Percentiles rank a stretch among this genome's conserved stretches.
Evolutionary conservation across 257 asterid genomes (phyloP).

Genomic region (Nicotiana paniculata): DNA sequence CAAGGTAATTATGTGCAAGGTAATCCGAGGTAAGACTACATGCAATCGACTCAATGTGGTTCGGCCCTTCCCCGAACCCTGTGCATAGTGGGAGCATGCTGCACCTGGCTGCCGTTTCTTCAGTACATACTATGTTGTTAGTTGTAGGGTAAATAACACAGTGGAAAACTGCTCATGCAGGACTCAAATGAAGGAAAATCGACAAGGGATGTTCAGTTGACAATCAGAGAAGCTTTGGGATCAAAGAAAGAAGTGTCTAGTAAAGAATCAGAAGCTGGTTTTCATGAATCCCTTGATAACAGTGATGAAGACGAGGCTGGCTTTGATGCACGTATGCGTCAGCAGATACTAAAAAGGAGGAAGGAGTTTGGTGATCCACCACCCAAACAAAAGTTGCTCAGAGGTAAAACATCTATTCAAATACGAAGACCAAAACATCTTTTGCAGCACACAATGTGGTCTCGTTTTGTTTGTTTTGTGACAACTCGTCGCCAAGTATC

Average conservation of each 20-base stretch:
- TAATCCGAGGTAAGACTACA: neutral
- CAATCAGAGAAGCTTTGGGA: slow-evolving; percentile 76
- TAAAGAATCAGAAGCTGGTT: slow-evolving; percentile 37
- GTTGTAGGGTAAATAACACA: neutral
- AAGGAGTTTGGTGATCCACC: slow-evolving; percentile 63
- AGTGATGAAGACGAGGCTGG: slow-evolving; percentile 76
- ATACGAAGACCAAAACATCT: neutral
- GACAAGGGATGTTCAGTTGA: slow-evolving; percentile 55
- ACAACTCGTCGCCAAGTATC: neutral
- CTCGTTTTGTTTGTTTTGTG: neutral
- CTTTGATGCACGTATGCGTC: slow-evolving; percentile 94
- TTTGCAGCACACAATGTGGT: neutral
- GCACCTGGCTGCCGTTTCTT: neutral
- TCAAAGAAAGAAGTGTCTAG: slow-evolving; percentile 52
- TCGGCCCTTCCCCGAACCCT: neutral
- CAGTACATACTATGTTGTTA: slow-evolving; percentile 4
- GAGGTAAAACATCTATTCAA: slow-evolving; percentile 33
- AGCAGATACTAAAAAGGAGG: slow-evolving; percentile 67
- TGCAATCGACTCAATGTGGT: neutral
- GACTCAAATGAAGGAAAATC: slow-evolving; percentile 45
- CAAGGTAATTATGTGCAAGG: neutral
- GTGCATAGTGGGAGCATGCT: neutral
- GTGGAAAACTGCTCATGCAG: slow-evolving; percentile 40
- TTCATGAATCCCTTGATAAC: slow-evolving; percentile 42
- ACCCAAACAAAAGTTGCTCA: slow-evolving; percentile 37